These are phyloP conservation scores for Aspergillus bertholletiae DNA, from an alignment of 495 filamentous ascomycete genomes.

Conservation along the genomic window DNA sequence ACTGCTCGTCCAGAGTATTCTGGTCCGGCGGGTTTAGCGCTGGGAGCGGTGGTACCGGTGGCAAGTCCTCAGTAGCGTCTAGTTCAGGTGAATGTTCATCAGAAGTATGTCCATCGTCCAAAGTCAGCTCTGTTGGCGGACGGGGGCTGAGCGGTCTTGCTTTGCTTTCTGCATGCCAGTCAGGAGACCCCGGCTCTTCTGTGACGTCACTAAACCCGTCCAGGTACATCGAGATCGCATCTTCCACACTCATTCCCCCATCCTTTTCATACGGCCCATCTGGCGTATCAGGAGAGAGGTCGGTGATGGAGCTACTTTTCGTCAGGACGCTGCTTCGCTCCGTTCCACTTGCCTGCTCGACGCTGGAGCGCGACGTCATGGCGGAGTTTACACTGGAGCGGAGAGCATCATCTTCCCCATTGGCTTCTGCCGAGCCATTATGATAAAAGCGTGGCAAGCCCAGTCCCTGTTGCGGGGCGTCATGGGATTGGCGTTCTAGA, in stretches of 20 bases:
- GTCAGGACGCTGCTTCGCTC: constrained; percentile 80
- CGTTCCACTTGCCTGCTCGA: constrained; percentile 63
- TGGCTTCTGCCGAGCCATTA: constrained; percentile 24
- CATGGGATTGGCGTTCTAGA: constrained; percentile 25
- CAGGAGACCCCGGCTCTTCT: constrained; percentile 39
- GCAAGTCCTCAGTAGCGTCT: constrained; percentile 21
- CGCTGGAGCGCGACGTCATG: constrained; percentile 66
- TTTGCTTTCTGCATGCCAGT: constrained; percentile 27
- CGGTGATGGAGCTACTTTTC: constrained; percentile 71
- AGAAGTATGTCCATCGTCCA: constrained; percentile 23
- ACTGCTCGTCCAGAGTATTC: constrained; percentile 7
- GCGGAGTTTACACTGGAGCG: constrained; percentile 71
- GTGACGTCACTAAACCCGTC: constrained; percentile 68
- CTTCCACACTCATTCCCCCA: constrained; percentile 80
- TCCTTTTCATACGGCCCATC: constrained; percentile 56
- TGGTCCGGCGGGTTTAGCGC: constrained; percentile 17
- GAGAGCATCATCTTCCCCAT: constrained; percentile 51
- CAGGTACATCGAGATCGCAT: constrained; percentile 91
- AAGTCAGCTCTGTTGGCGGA: constrained; percentile 25
- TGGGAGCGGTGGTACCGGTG: constrained; percentile 25
- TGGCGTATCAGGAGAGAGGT: constrained; percentile 56
- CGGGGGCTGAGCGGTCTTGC: constrained; percentile 28
- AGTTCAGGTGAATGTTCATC: constrained; percentile 17
- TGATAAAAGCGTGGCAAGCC: constrained; percentile 32
- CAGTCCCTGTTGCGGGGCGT: constrained; percentile 20